Evolutionary conservation across 768 basidiomycete genomes (phyloP).

Genomic region (Collybia mongolica): DNA sequence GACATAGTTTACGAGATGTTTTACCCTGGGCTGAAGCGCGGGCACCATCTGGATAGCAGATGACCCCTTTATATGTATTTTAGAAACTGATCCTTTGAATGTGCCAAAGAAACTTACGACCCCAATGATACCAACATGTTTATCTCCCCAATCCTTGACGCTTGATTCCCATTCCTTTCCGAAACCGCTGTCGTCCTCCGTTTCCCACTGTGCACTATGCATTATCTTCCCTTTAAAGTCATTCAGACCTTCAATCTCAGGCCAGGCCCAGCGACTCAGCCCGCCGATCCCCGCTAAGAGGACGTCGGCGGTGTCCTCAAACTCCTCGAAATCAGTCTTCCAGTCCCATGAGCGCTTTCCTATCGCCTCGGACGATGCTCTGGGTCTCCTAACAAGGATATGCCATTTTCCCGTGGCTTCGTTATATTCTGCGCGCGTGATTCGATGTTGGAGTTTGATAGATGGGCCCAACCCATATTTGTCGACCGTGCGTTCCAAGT

Average conservation of each 20-base stretch:
- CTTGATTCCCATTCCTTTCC: conserved; percentile 37
- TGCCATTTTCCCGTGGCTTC: conserved; percentile 56
- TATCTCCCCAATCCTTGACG: conserved; percentile 47
- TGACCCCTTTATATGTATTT: conserved; percentile 42
- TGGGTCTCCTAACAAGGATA: conserved; percentile 41
- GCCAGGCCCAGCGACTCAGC: conserved; percentile 65
- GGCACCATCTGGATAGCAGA: conserved; percentile 63
- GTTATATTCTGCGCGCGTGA: conserved; percentile 50
- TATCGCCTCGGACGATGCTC: conserved; percentile 8
- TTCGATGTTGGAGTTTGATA: conserved; percentile 55
- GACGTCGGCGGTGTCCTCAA: conserved; percentile 55
- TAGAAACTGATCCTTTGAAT: not conserved
- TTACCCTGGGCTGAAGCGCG: conserved; percentile 51
- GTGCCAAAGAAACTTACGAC: conserved; percentile 39
- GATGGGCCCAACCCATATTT: conserved; percentile 53
- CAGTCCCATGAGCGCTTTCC: conserved; percentile 17
- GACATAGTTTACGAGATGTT: conserved; percentile 52
- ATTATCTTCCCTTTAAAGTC: conserved; percentile 55
- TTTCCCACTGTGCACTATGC: conserved; percentile 66
- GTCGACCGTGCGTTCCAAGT: conserved; percentile 52
- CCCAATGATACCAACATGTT: conserved; percentile 57
- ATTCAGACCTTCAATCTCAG: conserved; percentile 57
- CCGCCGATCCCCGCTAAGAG: conserved; percentile 54
- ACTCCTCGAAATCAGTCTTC: conserved; percentile 33
- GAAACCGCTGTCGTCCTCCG: conserved; percentile 25